Conservation (phyloP, 2,329 filamentous ascomycete genomes). For the Cladorrhinum sp. region DNA sequence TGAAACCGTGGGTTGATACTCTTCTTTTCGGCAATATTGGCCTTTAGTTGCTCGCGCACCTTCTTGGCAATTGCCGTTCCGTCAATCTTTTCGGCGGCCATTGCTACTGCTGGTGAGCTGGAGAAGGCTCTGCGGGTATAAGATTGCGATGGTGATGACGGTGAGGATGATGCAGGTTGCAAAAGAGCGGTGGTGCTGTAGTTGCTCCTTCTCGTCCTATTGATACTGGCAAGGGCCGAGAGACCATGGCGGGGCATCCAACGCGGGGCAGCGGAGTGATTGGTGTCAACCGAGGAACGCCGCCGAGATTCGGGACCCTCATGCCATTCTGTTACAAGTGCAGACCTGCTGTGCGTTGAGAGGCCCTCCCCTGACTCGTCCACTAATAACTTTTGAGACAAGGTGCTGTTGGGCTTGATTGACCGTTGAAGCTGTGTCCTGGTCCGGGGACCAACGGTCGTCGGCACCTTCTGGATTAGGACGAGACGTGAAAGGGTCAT, state of each 20-base stretch:
- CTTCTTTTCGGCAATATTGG: constrained; percentile 79
- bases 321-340: not conserved
- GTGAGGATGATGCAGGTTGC: constrained; percentile 8
- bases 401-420: not conserved
- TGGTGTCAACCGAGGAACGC: constrained; percentile 18
- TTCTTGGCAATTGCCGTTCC: constrained; percentile 91
- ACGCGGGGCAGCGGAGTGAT: constrained; percentile 24
- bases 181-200: constrained; percentile 15
- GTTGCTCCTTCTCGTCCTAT: constrained; percentile 8
- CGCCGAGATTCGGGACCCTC: constrained; percentile 19
- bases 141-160: constrained; percentile 11
- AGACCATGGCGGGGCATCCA: constrained; percentile 15
- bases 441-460: not conserved
- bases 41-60: constrained; percentile 78
- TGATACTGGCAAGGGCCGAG: constrained; percentile 13
- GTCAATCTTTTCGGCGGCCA: constrained; percentile 90
- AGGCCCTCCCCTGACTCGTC: constrained; percentile 10
- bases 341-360: not conserved
- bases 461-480: constrained; percentile 9
- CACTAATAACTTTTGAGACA: constrained; percentile 5
- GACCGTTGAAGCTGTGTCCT: not conserved
- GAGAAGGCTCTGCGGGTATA: constrained; percentile 36
- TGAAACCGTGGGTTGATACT: constrained; percentile 80
- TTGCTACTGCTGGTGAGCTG: constrained; percentile 47
- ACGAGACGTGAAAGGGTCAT: constrained; percentile 21